Percentiles rank a stretch among this genome's conserved stretches.
These are phyloP conservation scores for Conticribra guillardii DNA, from an alignment of 108 stramenopile genomes.

Conservation along the genomic window DNA sequence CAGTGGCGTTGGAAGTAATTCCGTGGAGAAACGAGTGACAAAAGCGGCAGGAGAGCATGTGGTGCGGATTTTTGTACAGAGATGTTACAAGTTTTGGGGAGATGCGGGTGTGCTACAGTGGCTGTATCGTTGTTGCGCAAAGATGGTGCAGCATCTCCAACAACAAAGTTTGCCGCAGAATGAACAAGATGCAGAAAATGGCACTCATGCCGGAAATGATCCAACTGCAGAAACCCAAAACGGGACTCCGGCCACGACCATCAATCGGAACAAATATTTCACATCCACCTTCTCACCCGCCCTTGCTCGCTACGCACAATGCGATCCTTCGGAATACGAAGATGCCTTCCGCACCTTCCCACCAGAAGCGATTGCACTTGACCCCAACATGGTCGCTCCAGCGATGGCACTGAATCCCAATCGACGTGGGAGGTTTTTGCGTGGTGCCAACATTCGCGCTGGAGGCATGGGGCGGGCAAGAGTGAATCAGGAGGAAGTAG, in stretches of 20 bases:
- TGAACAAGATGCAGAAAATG: neutral
- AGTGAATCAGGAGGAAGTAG: conserved; percentile 11
- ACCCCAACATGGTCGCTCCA: conserved; percentile 70
- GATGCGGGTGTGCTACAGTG: conserved; percentile 41
- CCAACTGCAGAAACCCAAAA: neutral
- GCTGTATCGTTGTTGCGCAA: conserved; percentile 37
- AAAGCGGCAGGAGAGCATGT: conserved; percentile 40
- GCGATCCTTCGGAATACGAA: conserved; percentile 69
- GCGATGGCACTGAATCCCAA: conserved; percentile 73
- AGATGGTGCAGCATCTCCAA: conserved; percentile 11
- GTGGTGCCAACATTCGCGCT: conserved; percentile 32
- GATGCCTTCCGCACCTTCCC: conserved; percentile 72
- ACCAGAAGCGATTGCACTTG: conserved; percentile 76
- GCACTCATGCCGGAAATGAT: neutral
- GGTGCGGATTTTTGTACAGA: conserved; percentile 37
- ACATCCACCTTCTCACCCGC: conserved; percentile 49
- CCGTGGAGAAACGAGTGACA: conserved; percentile 22
- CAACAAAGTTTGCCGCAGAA: neutral
- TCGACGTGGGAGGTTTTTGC: conserved; percentile 64
- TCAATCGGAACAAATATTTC: neutral
- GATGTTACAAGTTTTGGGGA: conserved; percentile 46
- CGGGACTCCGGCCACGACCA: neutral
- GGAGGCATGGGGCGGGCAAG: conserved; percentile 9
- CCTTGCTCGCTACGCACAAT: conserved; percentile 63
- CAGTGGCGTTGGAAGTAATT: neutral